Conservation (phyloP, 2,329 filamentous ascomycete genomes). For the Coniella vitis region DNA sequence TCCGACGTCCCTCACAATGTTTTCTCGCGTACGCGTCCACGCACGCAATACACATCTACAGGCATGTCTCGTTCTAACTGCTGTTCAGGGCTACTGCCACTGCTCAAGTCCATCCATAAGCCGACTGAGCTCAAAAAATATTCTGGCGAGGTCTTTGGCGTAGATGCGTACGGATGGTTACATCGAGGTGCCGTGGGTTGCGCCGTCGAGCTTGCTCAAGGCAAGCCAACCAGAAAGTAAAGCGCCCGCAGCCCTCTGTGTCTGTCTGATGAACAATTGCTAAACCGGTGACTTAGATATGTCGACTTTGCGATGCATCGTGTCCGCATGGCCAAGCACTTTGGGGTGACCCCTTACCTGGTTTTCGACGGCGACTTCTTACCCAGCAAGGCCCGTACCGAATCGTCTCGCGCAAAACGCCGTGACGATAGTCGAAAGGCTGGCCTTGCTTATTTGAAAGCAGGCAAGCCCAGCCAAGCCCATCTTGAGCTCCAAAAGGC, state of each 20-base stretch:
- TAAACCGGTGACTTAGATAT: slow-evolving; percentile 51
- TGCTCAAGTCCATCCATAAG: slow-evolving; percentile 95
- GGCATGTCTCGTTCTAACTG: neutral
- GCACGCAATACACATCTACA: too few relatives aligned
- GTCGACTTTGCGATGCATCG: slow-evolving; percentile 85
- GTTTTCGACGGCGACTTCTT: slow-evolving; percentile 95
- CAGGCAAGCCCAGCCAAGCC: slow-evolving; percentile 75
- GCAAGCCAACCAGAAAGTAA: slow-evolving; percentile 81
- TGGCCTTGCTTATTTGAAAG: slow-evolving; percentile 72
- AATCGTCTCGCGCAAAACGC: slow-evolving; percentile 66
- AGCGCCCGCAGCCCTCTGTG: slow-evolving; percentile 21
- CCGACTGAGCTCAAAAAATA: slow-evolving; percentile 82
- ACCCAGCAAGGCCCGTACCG: slow-evolving; percentile 86
- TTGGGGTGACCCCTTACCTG: slow-evolving; percentile 87
- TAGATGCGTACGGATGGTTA: slow-evolving; percentile 97
- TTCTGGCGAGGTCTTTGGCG: slow-evolving; percentile 79
- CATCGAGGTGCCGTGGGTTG: slow-evolving; percentile 88
- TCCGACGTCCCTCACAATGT: neutral
- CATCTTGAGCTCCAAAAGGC: slow-evolving; percentile 87
- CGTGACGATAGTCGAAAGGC: slow-evolving; percentile 69
- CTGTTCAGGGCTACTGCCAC: slow-evolving; percentile 67
- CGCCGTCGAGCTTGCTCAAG: slow-evolving; percentile 82
- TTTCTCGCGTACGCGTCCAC: too few relatives aligned
- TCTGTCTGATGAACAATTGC: neutral
- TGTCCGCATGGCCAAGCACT: slow-evolving; percentile 89